Percentiles rank a stretch among this genome's conserved stretches.
phyloP scores from a whole-genome alignment of 192 early-diverging fungal species.

The Entomortierella chlamydospora region DNA sequence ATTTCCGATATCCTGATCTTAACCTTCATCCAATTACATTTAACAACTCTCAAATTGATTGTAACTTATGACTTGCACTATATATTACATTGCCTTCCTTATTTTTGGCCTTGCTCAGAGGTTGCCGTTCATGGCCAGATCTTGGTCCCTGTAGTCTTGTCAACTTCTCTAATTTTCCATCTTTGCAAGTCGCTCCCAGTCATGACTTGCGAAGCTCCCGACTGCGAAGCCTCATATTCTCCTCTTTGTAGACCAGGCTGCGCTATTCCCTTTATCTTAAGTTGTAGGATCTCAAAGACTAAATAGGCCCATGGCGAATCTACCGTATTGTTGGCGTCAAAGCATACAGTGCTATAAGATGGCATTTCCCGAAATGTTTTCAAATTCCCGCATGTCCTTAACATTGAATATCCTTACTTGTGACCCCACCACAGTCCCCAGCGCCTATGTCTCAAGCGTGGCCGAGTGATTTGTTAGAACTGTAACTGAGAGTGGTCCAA shows the following conservation, averaged over 20 bases:
- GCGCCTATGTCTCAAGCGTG: conserved; percentile 17
- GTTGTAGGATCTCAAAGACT: conserved; percentile 16
- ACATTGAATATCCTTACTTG: conserved; percentile 37
- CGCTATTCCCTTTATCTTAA: conserved; percentile 35
- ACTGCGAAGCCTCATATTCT: too few species aligned
- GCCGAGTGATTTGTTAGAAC: conserved; percentile 23
- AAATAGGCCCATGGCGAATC: conserved; percentile 34
- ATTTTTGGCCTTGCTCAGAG: too few species aligned
- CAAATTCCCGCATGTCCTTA: conserved; percentile 26
- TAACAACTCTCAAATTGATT: too few species aligned
- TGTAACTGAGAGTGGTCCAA: conserved; percentile 19
- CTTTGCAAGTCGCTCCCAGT: too few species aligned
- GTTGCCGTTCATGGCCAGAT: too few species aligned
- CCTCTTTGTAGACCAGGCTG: conserved; percentile 28
- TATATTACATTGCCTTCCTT: too few species aligned
- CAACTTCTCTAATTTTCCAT: too few species aligned
- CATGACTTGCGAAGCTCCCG: too few species aligned
- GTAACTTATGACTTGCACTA: too few species aligned
- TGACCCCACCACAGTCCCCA: conserved; percentile 44
- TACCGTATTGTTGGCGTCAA: conserved; percentile 40
- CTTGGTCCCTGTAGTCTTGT: too few species aligned
- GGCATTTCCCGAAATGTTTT: conserved; percentile 33
- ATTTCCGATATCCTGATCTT: too few species aligned
- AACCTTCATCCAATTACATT: too few species aligned
- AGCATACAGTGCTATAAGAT: conserved; percentile 33